These are phyloP conservation scores for Nectriaceae sp. DNA, from an alignment of 2,329 filamentous ascomycete species.

Conservation along the genomic window DNA sequence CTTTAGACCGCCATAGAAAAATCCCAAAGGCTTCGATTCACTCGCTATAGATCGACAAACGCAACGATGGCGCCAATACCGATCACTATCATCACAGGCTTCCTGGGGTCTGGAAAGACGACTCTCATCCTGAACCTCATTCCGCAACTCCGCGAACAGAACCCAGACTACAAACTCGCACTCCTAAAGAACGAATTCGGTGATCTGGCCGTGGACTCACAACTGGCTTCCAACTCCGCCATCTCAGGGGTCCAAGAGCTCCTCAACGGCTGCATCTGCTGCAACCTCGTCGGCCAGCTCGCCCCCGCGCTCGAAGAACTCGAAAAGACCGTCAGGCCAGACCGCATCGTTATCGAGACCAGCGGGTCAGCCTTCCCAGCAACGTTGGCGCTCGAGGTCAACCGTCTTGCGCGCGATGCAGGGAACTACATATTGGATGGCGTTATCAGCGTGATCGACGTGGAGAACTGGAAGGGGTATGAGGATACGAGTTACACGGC, in stretches of 20 bases:
- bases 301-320: conserved; percentile 78
- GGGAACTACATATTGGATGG: conserved; percentile 77
- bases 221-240: conserved; percentile 79
- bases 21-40: not conserved
- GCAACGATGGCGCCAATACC: conserved; percentile 69
- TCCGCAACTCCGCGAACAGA: conserved; percentile 78
- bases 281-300: conserved; percentile 93
- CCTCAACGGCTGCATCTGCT: conserved; percentile 97
- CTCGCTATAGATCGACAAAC: not conserved
- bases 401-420: conserved; percentile 72
- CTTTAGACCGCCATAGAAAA: no score
- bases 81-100: conserved; percentile 94
- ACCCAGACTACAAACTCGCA: conserved; percentile 79
- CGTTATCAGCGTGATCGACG: conserved; percentile 86
- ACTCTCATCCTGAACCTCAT: conserved; percentile 93
- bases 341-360: conserved; percentile 93
- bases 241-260: conserved; percentile 91
- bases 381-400: conserved; percentile 88
- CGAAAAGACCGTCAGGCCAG: conserved; percentile 57
- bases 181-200: conserved; percentile 98
- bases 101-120: conserved; percentile 94
- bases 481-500: conserved; percentile 90
- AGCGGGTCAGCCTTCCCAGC: conserved; percentile 85
- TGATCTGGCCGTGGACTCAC: conserved; percentile 89
- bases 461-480: conserved; percentile 94